phyloP scores from a whole-genome alignment of 768 basidiomycete species.

The Lyophyllum semitale region DNA sequence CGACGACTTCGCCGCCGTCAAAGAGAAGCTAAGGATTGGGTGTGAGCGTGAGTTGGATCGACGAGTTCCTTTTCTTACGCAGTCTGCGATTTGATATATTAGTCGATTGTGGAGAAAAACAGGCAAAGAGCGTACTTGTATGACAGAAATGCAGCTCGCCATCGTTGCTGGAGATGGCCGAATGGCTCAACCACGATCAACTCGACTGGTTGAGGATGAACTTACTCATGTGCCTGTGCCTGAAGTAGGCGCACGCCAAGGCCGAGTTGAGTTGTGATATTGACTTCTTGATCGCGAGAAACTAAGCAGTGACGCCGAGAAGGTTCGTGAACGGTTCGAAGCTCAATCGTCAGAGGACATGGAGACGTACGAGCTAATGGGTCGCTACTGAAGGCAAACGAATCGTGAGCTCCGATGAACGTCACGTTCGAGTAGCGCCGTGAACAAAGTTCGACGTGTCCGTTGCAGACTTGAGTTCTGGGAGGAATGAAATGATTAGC shows the following conservation, averaged over 20 bases:
- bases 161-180: slow-evolving; percentile 27
- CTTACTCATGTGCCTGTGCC: slow-evolving; percentile 54
- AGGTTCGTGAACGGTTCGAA: no score
- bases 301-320: background rate
- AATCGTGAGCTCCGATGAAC: slow-evolving; percentile 56
- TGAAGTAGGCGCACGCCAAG: slow-evolving; percentile 61
- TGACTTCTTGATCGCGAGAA: slow-evolving; percentile 50
- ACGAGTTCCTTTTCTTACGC: background rate
- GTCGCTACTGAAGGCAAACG: slow-evolving; percentile 51
- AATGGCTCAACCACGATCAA: background rate
- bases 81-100: background rate
- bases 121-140: slow-evolving; percentile 43
- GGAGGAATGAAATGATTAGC: background rate
- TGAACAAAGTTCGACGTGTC: slow-evolving; percentile 61
- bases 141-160: slow-evolving; percentile 67
- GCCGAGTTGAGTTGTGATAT: slow-evolving; percentile 48
- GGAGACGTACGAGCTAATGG: slow-evolving; percentile 42
- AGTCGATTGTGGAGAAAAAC: background rate
- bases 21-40: background rate
- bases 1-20: slow-evolving; percentile 51
- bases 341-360: slow-evolving; percentile 13
- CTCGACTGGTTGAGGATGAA: background rate
- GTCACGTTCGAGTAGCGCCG: slow-evolving; percentile 55
- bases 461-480: slow-evolving; percentile 61
- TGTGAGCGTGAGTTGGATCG: background rate